Conservation (phyloP, 345 rosid species). For the Cardiospermum halicacabum region DNA sequence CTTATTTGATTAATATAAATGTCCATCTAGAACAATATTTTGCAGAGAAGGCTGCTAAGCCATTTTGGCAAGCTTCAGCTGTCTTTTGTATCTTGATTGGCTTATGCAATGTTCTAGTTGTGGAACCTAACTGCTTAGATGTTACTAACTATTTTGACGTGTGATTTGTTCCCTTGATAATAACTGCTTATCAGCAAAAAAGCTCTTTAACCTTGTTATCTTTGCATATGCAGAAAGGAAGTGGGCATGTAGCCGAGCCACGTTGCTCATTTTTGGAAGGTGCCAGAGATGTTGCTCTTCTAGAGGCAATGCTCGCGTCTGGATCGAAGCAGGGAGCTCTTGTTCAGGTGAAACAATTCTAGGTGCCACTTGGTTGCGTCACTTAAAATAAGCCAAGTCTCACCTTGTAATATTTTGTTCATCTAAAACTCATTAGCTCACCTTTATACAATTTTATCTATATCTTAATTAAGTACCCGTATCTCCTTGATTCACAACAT, state of each 20-base stretch:
- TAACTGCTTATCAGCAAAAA: background rate
- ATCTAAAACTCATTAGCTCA: too few relatives aligned
- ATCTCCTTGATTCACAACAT: background rate
- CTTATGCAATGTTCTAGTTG: background rate
- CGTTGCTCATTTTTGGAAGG: constrained; percentile 79
- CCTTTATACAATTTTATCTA: too few relatives aligned
- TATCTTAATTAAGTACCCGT: too few relatives aligned
- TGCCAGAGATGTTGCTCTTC: constrained; percentile 82
- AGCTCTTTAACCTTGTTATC: constrained; percentile 4
- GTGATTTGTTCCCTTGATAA: too few relatives aligned
- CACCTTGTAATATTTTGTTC: background rate
- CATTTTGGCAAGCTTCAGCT: background rate
- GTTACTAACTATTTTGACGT: background rate
- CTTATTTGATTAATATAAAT: background rate
- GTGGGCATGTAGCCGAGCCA: constrained; percentile 46
- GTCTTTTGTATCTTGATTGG: background rate
- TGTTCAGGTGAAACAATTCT: constrained; percentile 54
- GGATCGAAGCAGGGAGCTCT: constrained; percentile 58
- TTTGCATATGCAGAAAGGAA: constrained; percentile 40
- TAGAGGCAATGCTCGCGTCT: constrained; percentile 95
- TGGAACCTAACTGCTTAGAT: too few relatives aligned
- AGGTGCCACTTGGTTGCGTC: constrained; percentile 11
- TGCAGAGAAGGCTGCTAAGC: background rate
- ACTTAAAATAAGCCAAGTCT: background rate
- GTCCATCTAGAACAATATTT: background rate